Evolutionary conservation across 140 eudicot genomes (phyloP).

Genomic region (Erigeron philadelphicus): DNA sequence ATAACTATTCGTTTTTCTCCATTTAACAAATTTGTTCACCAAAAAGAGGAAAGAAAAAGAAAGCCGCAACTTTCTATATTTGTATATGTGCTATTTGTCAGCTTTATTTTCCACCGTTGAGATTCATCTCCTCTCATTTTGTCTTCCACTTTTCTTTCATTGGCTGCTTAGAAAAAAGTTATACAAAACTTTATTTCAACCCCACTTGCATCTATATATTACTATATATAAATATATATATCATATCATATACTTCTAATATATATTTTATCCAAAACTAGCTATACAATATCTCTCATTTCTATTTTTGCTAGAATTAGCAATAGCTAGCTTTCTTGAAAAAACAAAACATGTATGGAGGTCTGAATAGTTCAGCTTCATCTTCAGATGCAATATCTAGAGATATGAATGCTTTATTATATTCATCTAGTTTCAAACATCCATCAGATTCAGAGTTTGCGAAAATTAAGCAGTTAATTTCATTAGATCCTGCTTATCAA

Average conservation of each 20-base stretch:
- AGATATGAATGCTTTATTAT: constrained; percentile 34
- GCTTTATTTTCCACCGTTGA: constrained; percentile 19
- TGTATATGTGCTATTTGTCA: neutral
- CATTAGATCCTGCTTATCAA: constrained; percentile 28
- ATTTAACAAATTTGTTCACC: constrained; percentile 8
- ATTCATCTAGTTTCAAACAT: constrained; percentile 38
- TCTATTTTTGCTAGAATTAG: neutral
- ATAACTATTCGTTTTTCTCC: neutral
- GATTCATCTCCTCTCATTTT: constrained; percentile 15
- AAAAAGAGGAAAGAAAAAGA: neutral
- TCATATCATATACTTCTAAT: neutral
- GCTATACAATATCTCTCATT: neutral
- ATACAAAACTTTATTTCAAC: neutral
- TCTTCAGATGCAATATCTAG: constrained; percentile 41
- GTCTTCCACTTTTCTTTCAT: constrained; percentile 20
- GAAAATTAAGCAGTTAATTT: constrained; percentile 38
- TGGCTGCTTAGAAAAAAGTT: constrained; percentile 13
- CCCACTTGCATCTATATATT: neutral
- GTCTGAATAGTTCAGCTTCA: constrained; percentile 16
- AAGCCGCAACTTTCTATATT: constrained; percentile 19
- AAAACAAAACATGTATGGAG: constrained; percentile 26
- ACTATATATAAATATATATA: neutral
- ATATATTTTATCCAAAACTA: constrained; percentile 5
- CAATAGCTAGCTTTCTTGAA: too few species aligned
- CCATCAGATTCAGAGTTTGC: constrained; percentile 42